Evolutionary conservation across 257 asterid species (phyloP).

Genomic region (Scutellaria galericulata): DNA sequence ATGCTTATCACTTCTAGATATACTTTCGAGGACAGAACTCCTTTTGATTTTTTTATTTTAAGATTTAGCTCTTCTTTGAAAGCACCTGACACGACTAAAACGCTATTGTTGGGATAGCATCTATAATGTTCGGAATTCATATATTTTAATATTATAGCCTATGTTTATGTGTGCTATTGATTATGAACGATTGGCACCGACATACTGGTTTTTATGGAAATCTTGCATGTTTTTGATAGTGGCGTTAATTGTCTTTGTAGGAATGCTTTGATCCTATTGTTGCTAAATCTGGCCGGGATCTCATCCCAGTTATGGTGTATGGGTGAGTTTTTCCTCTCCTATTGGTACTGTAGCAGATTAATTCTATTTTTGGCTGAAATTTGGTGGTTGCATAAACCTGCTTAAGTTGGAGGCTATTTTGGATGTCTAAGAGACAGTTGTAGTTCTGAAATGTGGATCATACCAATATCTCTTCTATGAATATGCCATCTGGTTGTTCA

Average conservation of each 20-base stretch:
- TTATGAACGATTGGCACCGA: neutral
- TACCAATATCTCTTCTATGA: neutral
- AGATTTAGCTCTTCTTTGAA: neutral
- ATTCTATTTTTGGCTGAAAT: neutral
- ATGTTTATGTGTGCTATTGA: neutral
- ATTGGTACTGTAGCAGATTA: slow-evolving; percentile 23
- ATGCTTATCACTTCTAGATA: neutral
- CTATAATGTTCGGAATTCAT: neutral
- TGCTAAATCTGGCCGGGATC: slow-evolving; percentile 96
- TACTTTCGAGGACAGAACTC: neutral
- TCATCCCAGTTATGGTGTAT: slow-evolving; percentile 98
- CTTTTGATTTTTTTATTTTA: neutral
- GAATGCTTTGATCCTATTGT: slow-evolving; percentile 98
- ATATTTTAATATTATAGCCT: too few species aligned
- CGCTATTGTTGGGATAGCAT: neutral
- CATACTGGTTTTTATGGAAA: neutral
- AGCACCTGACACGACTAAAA: neutral
- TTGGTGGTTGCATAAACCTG: slow-evolving; percentile 23
- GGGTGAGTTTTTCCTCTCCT: slow-evolving; percentile 65
- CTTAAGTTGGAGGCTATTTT: slow-evolving; percentile 9
- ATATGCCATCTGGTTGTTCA: slow-evolving; percentile 5
- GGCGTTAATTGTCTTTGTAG: slow-evolving; percentile 52
- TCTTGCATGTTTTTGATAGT: neutral
- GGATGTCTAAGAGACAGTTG: neutral
- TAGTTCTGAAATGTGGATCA: neutral